Conservation (phyloP, 306 rosid genomes). For the Corylus americana region DNA sequence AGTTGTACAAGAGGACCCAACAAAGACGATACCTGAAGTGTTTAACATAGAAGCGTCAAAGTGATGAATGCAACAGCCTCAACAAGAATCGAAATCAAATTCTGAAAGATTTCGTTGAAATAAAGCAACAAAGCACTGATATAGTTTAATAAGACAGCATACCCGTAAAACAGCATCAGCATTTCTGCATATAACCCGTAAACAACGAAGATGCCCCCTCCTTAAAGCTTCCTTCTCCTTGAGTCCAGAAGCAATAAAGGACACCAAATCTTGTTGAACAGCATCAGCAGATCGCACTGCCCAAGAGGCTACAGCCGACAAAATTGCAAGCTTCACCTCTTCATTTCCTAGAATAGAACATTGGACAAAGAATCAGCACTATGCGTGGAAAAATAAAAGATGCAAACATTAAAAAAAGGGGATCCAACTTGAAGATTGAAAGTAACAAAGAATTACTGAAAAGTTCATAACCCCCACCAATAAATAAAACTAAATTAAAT, state of each 20-base stretch:
- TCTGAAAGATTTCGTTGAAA: too few relatives aligned
- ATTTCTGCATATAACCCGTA: conserved; percentile 61
- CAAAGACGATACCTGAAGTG: conserved; percentile 63
- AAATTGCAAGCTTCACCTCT: conserved; percentile 77
- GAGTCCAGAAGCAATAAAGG: conserved; percentile 79
- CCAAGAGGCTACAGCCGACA: conserved; percentile 80
- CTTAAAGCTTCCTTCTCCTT: conserved; percentile 93
- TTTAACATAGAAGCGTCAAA: conserved; percentile 14
- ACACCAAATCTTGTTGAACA: conserved; percentile 54
- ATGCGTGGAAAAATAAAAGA: not conserved
- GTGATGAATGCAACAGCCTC: conserved; percentile 18
- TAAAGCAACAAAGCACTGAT: conserved; percentile 17
- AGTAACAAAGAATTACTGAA: not conserved
- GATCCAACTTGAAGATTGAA: not conserved
- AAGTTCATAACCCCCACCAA: not conserved
- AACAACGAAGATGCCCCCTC: conserved; percentile 79
- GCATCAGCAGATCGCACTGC: conserved; percentile 69
- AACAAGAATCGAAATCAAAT: conserved; percentile 17
- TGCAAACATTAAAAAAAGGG: not conserved
- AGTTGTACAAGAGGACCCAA: conserved; percentile 81
- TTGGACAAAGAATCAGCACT: conserved; percentile 23
- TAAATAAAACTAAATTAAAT: not conserved
- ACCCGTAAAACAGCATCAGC: conserved; percentile 68
- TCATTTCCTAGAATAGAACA: conserved; percentile 71
- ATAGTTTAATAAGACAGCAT: conserved; percentile 21